These are phyloP conservation scores for Suhomyces pyralidae DNA, from an alignment of 805 yeast genomes.

Conservation along the genomic window DNA sequence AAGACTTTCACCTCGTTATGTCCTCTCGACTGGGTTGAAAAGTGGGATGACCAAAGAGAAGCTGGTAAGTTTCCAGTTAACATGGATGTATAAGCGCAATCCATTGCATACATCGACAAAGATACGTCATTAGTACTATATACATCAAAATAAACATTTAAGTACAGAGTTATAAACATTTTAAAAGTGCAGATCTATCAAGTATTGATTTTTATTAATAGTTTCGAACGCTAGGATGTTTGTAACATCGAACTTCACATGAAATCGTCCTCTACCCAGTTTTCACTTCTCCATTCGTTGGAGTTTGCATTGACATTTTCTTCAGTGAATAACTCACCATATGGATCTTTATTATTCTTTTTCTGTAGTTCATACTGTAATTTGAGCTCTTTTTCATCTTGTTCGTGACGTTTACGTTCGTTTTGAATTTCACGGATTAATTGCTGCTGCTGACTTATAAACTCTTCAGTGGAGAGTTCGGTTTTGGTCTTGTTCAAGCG, in stretches of 20 bases:
- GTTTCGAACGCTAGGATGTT: neutral
- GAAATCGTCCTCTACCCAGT: slow-evolving; percentile 56
- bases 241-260: slow-evolving; percentile 26
- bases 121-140: neutral
- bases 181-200: neutral
- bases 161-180: neutral
- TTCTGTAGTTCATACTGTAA: slow-evolving; percentile 39
- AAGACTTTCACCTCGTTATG: slow-evolving; percentile 85
- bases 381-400: slow-evolving; percentile 31
- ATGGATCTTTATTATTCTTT: slow-evolving; percentile 29
- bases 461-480: slow-evolving; percentile 51
- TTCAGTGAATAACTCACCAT: slow-evolving; percentile 47
- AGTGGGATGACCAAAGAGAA: slow-evolving; percentile 84
- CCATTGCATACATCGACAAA: neutral
- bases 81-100: slow-evolving; percentile 12
- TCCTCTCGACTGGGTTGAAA: slow-evolving; percentile 81
- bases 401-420: slow-evolving; percentile 38
- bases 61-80: slow-evolving; percentile 47
- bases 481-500: slow-evolving; percentile 61
- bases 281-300: slow-evolving; percentile 48
- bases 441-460: slow-evolving; percentile 27
- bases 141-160: neutral
- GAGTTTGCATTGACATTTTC: slow-evolving; percentile 42
- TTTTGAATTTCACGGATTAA: slow-evolving; percentile 33
- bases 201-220: neutral